Evolutionary conservation across 2,329 filamentous ascomycete genomes (phyloP).

Genomic region (Neoascochyta sp.): DNA sequence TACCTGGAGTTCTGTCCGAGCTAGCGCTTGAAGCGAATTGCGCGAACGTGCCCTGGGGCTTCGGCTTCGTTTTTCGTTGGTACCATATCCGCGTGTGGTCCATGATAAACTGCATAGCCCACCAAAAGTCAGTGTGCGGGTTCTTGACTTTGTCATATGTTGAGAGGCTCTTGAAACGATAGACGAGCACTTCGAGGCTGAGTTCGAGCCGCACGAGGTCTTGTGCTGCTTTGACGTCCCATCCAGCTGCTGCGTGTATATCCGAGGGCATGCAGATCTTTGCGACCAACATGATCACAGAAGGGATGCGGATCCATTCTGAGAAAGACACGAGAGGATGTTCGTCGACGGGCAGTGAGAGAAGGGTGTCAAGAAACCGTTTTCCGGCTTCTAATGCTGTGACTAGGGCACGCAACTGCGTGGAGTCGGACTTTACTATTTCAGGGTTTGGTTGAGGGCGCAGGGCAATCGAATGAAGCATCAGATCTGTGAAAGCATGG

Average conservation of each 20-base stretch:
- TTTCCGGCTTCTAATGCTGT: slow-evolving; percentile 58
- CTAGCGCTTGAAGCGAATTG: slow-evolving; percentile 1
- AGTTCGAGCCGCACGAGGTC: slow-evolving; percentile 30
- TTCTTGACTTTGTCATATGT: slow-evolving; percentile 24
- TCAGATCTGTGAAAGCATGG: slow-evolving; percentile 25
- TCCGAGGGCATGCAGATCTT: slow-evolving; percentile 29
- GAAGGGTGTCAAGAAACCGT: slow-evolving; percentile 64
- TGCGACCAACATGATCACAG: slow-evolving; percentile 27
- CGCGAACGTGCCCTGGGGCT: not conserved
- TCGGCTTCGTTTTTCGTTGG: slow-evolving; percentile 19
- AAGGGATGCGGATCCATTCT: slow-evolving; percentile 34
- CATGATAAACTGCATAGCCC: slow-evolving; percentile 28
- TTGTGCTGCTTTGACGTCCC: slow-evolving; percentile 33
- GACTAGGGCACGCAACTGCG: slow-evolving; percentile 23
- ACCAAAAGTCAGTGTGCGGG: slow-evolving; percentile 30
- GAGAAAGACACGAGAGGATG: slow-evolving; percentile 32
- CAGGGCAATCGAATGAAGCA: slow-evolving; percentile 26
- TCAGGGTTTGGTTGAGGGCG: slow-evolving; percentile 10
- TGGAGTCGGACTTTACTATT: slow-evolving; percentile 7
- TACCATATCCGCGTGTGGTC: slow-evolving; percentile 32
- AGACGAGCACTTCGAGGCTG: slow-evolving; percentile 33
- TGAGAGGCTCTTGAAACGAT: slow-evolving; percentile 29
- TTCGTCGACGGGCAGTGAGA: slow-evolving; percentile 63
- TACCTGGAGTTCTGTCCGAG: slow-evolving; percentile 1
- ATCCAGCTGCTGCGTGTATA: slow-evolving; percentile 19